Conservation (phyloP, 2,329 filamentous ascomycete genomes). For the Ceratocystis variospora region DNA sequence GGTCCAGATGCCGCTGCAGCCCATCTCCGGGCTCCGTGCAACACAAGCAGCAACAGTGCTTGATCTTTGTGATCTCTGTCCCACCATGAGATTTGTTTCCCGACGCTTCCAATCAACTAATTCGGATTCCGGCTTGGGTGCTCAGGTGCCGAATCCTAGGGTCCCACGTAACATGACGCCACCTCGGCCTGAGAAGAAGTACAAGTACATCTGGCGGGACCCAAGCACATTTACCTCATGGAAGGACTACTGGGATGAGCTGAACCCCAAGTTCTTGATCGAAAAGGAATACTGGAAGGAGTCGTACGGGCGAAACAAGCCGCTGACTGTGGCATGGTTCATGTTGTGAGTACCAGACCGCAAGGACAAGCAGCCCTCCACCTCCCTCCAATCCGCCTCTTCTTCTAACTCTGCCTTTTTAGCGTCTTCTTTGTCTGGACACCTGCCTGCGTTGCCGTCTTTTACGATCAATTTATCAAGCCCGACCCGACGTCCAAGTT, state of each 20-base stretch:
- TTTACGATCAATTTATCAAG: slow-evolving; percentile 13
- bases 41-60: not conserved
- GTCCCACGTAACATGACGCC: not conserved
- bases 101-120: slow-evolving; percentile 11
- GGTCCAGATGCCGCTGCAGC: not conserved
- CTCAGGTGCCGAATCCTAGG: slow-evolving; percentile 11
- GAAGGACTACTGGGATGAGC: slow-evolving; percentile 9
- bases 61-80: not conserved
- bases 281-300: slow-evolving; percentile 17
- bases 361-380: not conserved
- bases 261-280: slow-evolving; percentile 16
- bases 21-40: not conserved
- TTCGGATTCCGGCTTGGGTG: not conserved
- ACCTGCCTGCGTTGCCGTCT: not conserved
- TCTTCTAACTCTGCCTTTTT: not conserved
- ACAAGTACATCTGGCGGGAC: slow-evolving; percentile 14
- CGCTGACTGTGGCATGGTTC: slow-evolving; percentile 13
- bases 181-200: slow-evolving; percentile 4
- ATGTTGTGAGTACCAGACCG: slow-evolving; percentile 10
- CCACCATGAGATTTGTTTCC: too few relatives aligned
- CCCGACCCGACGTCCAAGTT: slow-evolving; percentile 15
- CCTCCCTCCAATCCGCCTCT: not conserved
- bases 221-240: slow-evolving; percentile 6
- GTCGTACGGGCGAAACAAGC: slow-evolving; percentile 9
- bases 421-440: slow-evolving; percentile 13